A percentile compares a stretch with the other conserved stretches of the same genome.
These are phyloP conservation scores for Puccinellia tenuiflora DNA, from an alignment of 176 grass and related monocot genomes.

Conservation along the genomic window DNA sequence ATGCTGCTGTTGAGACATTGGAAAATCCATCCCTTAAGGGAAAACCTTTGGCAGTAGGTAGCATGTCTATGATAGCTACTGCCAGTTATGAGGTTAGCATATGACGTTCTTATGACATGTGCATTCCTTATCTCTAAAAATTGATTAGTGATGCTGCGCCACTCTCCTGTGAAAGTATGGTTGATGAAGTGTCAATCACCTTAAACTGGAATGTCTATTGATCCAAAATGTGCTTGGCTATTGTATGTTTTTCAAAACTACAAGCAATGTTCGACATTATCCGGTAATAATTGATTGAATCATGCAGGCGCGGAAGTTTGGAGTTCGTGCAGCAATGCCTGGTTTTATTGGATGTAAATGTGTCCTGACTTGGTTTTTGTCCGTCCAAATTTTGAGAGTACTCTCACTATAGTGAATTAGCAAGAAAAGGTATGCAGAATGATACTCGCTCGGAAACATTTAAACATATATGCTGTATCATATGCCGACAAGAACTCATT, in stretches of 20 bases:
- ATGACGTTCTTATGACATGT: not conserved
- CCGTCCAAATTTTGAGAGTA: slow-evolving; percentile 87
- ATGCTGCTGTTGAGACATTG: slow-evolving; percentile 84
- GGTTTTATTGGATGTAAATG: slow-evolving; percentile 94
- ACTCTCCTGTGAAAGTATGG: not conserved
- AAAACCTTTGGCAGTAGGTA: slow-evolving; percentile 83
- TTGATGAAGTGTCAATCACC: not conserved
- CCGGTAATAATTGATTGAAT: slow-evolving; percentile 18
- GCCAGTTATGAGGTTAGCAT: slow-evolving; percentile 85
- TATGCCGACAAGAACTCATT: not conserved
- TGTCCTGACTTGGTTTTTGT: slow-evolving; percentile 94
- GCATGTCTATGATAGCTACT: slow-evolving; percentile 98
- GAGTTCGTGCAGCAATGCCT: slow-evolving; percentile 97
- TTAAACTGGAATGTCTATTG: not conserved
- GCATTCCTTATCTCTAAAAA: not conserved
- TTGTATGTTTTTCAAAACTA: not conserved
- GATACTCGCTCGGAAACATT: slow-evolving; percentile 6
- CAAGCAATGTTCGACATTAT: not conserved
- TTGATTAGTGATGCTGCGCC: not conserved
- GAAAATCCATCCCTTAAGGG: slow-evolving; percentile 85
- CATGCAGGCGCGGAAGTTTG: slow-evolving; percentile 79
- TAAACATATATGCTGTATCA: slow-evolving; percentile 5
- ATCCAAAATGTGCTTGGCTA: not conserved
- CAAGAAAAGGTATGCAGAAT: slow-evolving; percentile 73
- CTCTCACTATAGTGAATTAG: slow-evolving; percentile 75